Evolutionary conservation across 306 rosid genomes (phyloP).

Genomic region (Casuarina equisetifolia): DNA sequence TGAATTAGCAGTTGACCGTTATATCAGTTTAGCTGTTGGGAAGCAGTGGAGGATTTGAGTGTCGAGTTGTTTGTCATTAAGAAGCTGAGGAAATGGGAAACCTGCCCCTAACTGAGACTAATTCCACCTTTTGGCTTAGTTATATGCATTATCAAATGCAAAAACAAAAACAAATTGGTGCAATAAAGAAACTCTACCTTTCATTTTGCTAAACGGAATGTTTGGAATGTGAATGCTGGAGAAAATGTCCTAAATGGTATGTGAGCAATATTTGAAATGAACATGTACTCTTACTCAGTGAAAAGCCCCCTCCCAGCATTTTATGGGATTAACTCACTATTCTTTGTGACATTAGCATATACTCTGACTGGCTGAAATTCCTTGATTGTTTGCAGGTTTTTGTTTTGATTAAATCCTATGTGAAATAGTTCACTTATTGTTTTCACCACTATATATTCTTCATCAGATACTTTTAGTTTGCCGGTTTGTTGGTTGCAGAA

Average conservation of each 20-base stretch:
- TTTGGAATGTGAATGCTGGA: background rate
- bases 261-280: background rate
- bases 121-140: background rate
- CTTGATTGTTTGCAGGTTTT: background rate
- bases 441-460: background rate
- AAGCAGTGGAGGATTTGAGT: background rate
- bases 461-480: background rate
- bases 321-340: background rate
- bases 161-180: background rate
- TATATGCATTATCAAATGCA: background rate
- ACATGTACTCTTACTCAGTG: background rate
- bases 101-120: background rate
- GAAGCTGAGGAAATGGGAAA: background rate
- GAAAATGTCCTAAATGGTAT: background rate
- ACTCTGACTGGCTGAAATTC: background rate
- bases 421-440: background rate
- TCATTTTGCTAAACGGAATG: background rate
- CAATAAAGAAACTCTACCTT: background rate
- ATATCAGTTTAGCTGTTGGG: conserved; percentile 17
- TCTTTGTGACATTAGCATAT: background rate
- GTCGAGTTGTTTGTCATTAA: too few species aligned
- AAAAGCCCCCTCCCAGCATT: background rate
- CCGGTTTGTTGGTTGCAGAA: background rate
- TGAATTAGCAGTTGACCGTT: background rate
- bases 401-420: background rate